Evolutionary conservation across 2,329 filamentous ascomycete genomes (phyloP), one percentile per base, ranked within the genome.

Genomic region (Ophiosphaerella korrae): DNA sequence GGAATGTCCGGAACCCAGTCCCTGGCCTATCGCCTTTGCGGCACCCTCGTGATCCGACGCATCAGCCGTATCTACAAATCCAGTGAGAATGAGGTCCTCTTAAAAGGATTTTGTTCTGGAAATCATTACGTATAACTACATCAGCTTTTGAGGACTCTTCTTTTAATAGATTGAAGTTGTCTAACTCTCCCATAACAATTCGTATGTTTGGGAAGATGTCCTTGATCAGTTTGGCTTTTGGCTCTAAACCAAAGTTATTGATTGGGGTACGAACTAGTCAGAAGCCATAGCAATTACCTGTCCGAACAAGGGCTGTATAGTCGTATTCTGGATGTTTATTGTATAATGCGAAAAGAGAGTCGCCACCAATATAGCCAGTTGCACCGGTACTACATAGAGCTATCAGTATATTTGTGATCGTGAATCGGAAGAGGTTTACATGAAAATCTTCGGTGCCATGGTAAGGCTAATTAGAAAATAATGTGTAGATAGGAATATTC

Each of bases 131-230:
- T 8, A 69, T 67, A 1, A 84, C 79, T 33, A 84, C 77, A 59
- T 84, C 79, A 2, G 81, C 80, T 42, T 74, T 76, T 2, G 74
- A 70, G 38, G 75, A 72, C 58, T 82, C 81, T 37, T 75, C 70
- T 50, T 77, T 75, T 1, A 83, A 51, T 0, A 82, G 43, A 0
- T 74, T 66, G 1, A 68, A 69, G 50, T 76, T 72, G 40, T 83
- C 80, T 0, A 82, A 66, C 24, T 74, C 73, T n/a, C 81, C 80
- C 37, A 80, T 74, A 1, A 82, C 77, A 14, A 82, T 71, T 8
- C 70, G 68, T 13, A 81, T 64, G 0, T 73, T 74, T 0, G 81
- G 76, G 43, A 78, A 84, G 3, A 70, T 62, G 16, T 72, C 67
- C 7, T 73, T 75, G 13, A 81, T 70, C 13, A 59, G 57, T 12